Conservation (phyloP, 1,284 basidiomycete species). For the Ceratobasidium sp. region DNA sequence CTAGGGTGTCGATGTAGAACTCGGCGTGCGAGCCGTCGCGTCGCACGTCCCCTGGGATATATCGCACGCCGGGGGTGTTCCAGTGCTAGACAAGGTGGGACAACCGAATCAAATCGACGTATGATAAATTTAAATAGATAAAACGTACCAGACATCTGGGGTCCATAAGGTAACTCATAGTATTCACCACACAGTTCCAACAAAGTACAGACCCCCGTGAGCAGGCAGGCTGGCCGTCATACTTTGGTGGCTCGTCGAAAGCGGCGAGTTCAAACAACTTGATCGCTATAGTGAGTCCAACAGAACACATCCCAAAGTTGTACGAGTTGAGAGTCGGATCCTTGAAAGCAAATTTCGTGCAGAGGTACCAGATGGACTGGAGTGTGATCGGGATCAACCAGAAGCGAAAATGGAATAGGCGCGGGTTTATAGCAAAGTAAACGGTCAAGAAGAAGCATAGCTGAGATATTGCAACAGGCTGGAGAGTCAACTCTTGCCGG, state of each 20-base stretch:
- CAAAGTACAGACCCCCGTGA: not conserved
- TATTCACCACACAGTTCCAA: slow-evolving; percentile 3
- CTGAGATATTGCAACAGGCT: not conserved
- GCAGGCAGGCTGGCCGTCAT: not conserved
- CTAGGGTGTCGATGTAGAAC: slow-evolving; percentile 28
- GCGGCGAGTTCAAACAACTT: slow-evolving; percentile 40
- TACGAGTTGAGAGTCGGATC: slow-evolving; percentile 37
- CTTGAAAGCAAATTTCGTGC: slow-evolving; percentile 26
- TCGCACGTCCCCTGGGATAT: slow-evolving; percentile 14
- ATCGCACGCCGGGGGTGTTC: not conserved
- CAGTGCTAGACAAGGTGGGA: slow-evolving; percentile 4
- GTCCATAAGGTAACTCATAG: slow-evolving; percentile 12
- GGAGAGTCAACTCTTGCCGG: not conserved
- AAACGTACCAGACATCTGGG: slow-evolving; percentile 17
- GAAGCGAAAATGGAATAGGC: slow-evolving; percentile 30
- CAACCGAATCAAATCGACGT: not conserved
- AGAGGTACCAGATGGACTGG: slow-evolving; percentile 17
- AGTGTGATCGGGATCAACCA: slow-evolving; percentile 38
- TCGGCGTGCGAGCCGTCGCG: slow-evolving; percentile 9
- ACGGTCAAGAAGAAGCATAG: not conserved
- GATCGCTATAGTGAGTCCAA: slow-evolving; percentile 41
- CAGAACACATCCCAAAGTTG: slow-evolving; percentile 43
- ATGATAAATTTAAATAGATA: not conserved
- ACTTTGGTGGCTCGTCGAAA: slow-evolving; percentile 25
- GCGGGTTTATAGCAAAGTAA: slow-evolving; percentile 30